A percentile compares a stretch with the other conserved stretches of the same genome.
phyloP scores from a whole-genome alignment of 345 rosid genomes.

The Lenwebbia sp. region DNA sequence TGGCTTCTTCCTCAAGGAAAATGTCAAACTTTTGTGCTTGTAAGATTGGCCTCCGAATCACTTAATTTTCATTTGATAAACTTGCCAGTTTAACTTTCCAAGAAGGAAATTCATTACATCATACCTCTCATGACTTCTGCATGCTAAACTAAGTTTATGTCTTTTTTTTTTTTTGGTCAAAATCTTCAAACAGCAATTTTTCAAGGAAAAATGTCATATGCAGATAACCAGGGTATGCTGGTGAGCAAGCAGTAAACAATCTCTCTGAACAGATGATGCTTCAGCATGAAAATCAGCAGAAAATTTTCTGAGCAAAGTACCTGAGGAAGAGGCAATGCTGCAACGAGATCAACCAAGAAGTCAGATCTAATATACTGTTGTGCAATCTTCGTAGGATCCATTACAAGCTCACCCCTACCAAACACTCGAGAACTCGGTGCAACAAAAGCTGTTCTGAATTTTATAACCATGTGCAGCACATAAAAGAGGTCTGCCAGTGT shows the following conservation, averaged over 20 bases:
- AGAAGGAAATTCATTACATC: background rate
- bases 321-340: constrained; percentile 92
- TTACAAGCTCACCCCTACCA: constrained; percentile 93
- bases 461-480: constrained; percentile 64
- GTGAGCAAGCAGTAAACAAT: background rate
- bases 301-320: constrained; percentile 17
- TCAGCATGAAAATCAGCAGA: background rate
- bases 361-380: constrained; percentile 62
- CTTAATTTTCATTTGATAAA: background rate
- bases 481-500: constrained; percentile 83
- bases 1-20: background rate
- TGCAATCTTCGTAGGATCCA: constrained; percentile 77
- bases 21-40: background rate
- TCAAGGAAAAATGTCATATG: background rate
- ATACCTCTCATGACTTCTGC: background rate
- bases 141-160: background rate
- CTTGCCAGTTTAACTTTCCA: background rate
- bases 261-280: background rate
- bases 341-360: constrained; percentile 77
- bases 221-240: background rate
- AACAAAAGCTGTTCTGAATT: constrained; percentile 82
- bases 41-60: background rate
- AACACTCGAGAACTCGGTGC: constrained; percentile 83
- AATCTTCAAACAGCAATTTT: background rate
- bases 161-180: background rate